These are phyloP conservation scores for Rhodotorula sp. DNA, from an alignment of 1,284 basidiomycete genomes.

Conservation along the genomic window DNA sequence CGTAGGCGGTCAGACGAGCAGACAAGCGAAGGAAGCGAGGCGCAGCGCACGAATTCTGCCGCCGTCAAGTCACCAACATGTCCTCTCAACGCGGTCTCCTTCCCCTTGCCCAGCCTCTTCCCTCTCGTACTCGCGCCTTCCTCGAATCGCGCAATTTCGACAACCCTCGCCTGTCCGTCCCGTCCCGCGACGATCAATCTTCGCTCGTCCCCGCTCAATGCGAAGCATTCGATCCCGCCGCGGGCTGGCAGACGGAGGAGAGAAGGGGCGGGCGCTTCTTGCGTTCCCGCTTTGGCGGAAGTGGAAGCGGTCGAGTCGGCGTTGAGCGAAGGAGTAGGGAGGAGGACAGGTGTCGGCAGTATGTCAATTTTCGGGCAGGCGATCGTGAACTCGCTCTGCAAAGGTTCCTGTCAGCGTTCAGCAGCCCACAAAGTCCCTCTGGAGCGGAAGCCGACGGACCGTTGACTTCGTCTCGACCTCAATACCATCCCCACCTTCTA, in stretches of 20 bases:
- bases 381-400: slow-evolving; percentile 5
- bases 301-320: not conserved
- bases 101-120: slow-evolving; percentile 1
- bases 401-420: too few species aligned
- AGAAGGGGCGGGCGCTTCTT: slow-evolving; percentile 13
- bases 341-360: slow-evolving; percentile 11
- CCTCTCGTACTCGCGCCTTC: slow-evolving; percentile 11
- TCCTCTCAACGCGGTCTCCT: slow-evolving; percentile 46
- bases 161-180: slow-evolving; percentile 48
- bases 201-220: slow-evolving; percentile 44
- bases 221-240: slow-evolving; percentile 46
- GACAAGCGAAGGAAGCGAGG: slow-evolving; percentile 42
- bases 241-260: not conserved
- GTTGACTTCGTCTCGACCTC: slow-evolving; percentile 15
- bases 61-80: slow-evolving; percentile 52
- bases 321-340: slow-evolving; percentile 18
- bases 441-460: slow-evolving; percentile 1
- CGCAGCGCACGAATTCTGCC: slow-evolving; percentile 44
- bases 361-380: slow-evolving; percentile 24
- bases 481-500: slow-evolving; percentile 41
- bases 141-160: slow-evolving; percentile 40
- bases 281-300: slow-evolving; percentile 4
- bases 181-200: slow-evolving; percentile 49
- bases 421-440: too few species aligned
- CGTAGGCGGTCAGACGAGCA: slow-evolving; percentile 43